phyloP scores from a whole-genome alignment of 2,329 filamentous ascomycete genomes.

The Hymenoscyphus fructigenus region DNA sequence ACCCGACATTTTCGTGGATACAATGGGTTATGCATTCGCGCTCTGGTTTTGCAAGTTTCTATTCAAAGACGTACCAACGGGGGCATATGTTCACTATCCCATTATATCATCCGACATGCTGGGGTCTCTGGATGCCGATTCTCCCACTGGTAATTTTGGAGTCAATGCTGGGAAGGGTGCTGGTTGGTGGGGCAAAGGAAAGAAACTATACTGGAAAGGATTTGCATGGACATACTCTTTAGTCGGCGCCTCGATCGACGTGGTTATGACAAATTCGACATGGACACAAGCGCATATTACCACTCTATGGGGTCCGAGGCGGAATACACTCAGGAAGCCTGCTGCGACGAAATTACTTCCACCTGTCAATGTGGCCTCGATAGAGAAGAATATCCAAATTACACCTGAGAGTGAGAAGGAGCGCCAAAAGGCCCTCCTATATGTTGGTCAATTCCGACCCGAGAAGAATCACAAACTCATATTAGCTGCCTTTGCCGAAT shows the following conservation, averaged over 20 bases:
- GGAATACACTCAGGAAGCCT: constrained; percentile 44
- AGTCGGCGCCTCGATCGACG: constrained; percentile 80
- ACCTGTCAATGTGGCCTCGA: constrained; percentile 83
- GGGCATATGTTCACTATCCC: constrained; percentile 95
- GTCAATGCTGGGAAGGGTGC: constrained; percentile 81
- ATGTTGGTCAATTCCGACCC: constrained; percentile 95
- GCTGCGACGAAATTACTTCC: constrained; percentile 79
- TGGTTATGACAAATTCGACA: constrained; percentile 96
- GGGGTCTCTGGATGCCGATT: constrained; percentile 68
- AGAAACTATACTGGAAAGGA: constrained; percentile 80
- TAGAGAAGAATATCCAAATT: constrained; percentile 73
- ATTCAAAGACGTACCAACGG: constrained; percentile 78
- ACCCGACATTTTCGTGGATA: constrained; percentile 93
- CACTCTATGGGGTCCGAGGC: constrained; percentile 70
- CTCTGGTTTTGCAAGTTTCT: constrained; percentile 79
- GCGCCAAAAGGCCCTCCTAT: constrained; percentile 74
- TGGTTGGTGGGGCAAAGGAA: constrained; percentile 68
- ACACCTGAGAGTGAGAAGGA: constrained; percentile 65
- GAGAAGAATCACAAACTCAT: constrained; percentile 95
- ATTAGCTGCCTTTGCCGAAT: constrained; percentile 77
- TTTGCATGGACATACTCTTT: constrained; percentile 82
- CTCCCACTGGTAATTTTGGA: constrained; percentile 60
- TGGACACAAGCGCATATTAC: constrained; percentile 89
- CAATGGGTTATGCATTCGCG: constrained; percentile 95
- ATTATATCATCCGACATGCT: constrained; percentile 99